Percentiles rank a stretch among this genome's conserved stretches.
phyloP scores from a whole-genome alignment of 2,329 filamentous ascomycete genomes.

The Beauveria pseudobassiana region DNA sequence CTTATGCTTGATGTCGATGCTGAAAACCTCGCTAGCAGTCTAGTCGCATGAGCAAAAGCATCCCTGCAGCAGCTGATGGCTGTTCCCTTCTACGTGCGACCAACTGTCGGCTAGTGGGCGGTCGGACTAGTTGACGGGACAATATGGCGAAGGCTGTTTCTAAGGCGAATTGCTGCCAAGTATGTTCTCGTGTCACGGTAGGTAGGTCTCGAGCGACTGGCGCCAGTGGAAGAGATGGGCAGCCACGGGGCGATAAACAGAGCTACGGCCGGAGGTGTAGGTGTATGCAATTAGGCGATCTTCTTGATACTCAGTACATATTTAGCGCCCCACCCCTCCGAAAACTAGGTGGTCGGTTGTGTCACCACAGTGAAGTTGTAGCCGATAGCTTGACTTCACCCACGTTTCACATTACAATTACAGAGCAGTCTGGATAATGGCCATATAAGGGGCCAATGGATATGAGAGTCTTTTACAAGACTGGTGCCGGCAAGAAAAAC shows the following conservation, averaged over 20 bases:
- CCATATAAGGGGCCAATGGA: too few species aligned
- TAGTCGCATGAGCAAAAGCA: neutral
- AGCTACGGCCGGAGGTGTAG: neutral
- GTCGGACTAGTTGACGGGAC: neutral
- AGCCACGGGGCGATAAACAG: neutral
- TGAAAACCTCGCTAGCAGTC: neutral
- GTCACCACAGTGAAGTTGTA: too few species aligned
- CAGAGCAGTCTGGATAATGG: too few species aligned
- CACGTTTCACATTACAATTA: too few species aligned
- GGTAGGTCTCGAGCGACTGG: neutral
- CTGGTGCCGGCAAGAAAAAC: too few species aligned
- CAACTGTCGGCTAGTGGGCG: neutral
- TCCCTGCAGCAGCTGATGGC: neutral
- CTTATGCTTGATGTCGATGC: slow-evolving; percentile 15
- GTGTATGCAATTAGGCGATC: slow-evolving; percentile 10
- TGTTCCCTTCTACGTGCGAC: neutral
- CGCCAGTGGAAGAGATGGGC: neutral
- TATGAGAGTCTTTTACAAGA: too few species aligned
- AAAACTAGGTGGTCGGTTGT: too few species aligned
- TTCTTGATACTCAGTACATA: neutral
- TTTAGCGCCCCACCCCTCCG: neutral
- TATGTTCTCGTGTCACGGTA: neutral
- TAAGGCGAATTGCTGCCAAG: neutral
- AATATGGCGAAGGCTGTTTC: neutral
- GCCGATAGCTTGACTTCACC: too few species aligned